phyloP scores from a whole-genome alignment of 805 yeast genomes.

The Zygosaccharomyces kombuchaensis region DNA sequence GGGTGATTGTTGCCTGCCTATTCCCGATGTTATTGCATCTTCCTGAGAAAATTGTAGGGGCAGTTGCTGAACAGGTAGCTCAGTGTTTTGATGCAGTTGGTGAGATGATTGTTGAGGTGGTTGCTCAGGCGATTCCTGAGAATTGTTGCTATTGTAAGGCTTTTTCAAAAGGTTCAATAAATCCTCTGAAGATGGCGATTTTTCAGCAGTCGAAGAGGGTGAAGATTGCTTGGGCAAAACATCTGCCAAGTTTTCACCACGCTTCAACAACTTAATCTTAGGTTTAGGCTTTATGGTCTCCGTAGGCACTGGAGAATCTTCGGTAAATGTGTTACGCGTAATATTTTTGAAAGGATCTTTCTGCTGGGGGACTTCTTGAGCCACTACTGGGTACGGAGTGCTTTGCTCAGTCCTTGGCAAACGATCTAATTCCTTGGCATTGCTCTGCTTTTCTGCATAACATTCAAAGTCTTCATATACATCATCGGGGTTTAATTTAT shows the following conservation, averaged over 20 bases:
- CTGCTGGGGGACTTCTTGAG: constrained; percentile 10
- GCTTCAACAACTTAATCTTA: constrained; percentile 35
- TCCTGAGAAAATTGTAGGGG: neutral
- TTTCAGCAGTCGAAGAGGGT: neutral
- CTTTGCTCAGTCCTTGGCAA: constrained; percentile 12
- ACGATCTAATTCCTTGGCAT: constrained; percentile 16
- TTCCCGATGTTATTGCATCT: neutral
- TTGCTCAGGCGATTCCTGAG: neutral
- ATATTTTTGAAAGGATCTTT: constrained; percentile 19
- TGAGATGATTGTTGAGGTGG: neutral
- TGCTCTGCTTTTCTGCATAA: constrained; percentile 22
- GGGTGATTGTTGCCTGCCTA: constrained; percentile 7
- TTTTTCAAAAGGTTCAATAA: constrained; percentile 7
- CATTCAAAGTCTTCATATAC: constrained; percentile 31
- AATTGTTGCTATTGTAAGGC: constrained; percentile 2
- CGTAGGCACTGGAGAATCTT: constrained; percentile 7
- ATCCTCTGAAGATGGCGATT: constrained; percentile 7
- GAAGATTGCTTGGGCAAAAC: constrained; percentile 9
- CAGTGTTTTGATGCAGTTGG: neutral
- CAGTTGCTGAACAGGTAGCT: neutral
- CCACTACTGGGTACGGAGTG: neutral
- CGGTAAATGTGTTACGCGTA: constrained; percentile 7
- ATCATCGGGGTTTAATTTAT: constrained; percentile 11
- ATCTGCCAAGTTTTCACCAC: constrained; percentile 35
- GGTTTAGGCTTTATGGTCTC: constrained; percentile 23